Evolutionary conservation across 257 asterid species (phyloP).

Genomic region (Paraleonurus japonicus): DNA sequence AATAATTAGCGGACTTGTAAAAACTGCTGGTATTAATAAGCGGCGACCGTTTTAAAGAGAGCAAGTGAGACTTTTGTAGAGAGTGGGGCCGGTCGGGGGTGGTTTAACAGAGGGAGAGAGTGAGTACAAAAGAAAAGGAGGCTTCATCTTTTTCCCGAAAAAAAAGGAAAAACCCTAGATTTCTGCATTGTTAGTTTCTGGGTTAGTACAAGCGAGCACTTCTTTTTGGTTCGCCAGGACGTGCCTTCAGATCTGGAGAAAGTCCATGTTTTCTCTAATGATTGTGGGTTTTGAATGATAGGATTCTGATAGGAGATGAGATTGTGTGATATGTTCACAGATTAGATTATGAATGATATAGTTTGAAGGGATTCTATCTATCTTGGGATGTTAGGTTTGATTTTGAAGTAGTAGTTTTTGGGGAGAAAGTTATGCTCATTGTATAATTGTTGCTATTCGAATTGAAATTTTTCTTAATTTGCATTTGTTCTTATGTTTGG

Average conservation of each 20-base stretch:
- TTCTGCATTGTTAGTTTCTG: constrained; percentile 33
- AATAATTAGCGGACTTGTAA: not conserved
- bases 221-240: constrained; percentile 17
- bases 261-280: constrained; percentile 9
- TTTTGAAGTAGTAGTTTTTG: constrained; percentile 17
- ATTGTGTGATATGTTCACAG: constrained; percentile 8
- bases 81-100: constrained; percentile 17
- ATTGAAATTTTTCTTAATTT: constrained; percentile 1
- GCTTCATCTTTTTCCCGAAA: constrained; percentile 16
- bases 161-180: constrained; percentile 42
- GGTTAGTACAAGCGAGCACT: constrained; percentile 13
- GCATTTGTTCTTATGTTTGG: constrained; percentile 4
- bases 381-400: not conserved
- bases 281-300: constrained; percentile 24
- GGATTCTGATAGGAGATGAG: constrained; percentile 1
- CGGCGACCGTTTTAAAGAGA: constrained; percentile 28
- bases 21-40: not conserved
- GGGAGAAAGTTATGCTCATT: constrained; percentile 8
- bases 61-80: constrained; percentile 4
- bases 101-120: constrained; percentile 17
- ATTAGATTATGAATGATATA: constrained; percentile 24
- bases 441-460: constrained; percentile 8
- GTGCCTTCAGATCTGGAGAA: constrained; percentile 43
- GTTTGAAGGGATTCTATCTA: no score
- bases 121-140: constrained; percentile 7